Base-by-base conservation (phyloP, 495 filamentous ascomycete genomes). In the Talaromyces thailandensis region DNA sequence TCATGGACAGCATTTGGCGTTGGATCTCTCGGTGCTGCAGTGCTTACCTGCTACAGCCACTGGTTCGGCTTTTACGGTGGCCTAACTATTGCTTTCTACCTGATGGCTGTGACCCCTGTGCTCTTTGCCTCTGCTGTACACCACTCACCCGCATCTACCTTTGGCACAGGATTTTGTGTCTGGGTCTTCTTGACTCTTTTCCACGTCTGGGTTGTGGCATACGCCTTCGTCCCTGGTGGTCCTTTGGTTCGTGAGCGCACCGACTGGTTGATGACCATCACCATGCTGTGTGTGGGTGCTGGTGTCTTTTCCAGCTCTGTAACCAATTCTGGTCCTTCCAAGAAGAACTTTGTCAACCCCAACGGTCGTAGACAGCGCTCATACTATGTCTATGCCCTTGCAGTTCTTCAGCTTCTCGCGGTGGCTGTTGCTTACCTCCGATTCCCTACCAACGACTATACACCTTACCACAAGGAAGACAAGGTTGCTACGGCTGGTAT, bases 171-270 rank as follows among this genome's bases (percentile, higher is more conserved):
- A 11, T 96, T 95, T 76, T 70, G 96, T 40, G 73, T 94, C 32
- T 98, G 97, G 75, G 95, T 97, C 69, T 77, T 97, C 71, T 69
- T 98, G 71, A 84, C 96, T 21, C 82, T 99, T 56, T 94, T 94
- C 75, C 92, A 97, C 68, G 92, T 97, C 40, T 99, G 95, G 95
- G 89, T 96, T 58, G 95, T 99, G 23, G 95, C 95, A 6, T 99
- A 99, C 66, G 95, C 95, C 56, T 99, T 99, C 69, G 95, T 99
- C n/a, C 95, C 94, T 16, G 95, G 95, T 48, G 95, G 94, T 28
- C 93, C 92, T 3, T 79, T 96, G 1, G 88, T 98, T 52, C 87
- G 95, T 24, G 95, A 99, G 70, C 92, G 88, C 67, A 99, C 93
- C 24, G 95, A 98, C 71, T 96, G 92, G 87, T 79, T 99, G 65